Percentiles rank a stretch among this genome's conserved stretches.
Evolutionary conservation across 768 basidiomycete genomes (phyloP).

Genomic region (Xerocomellus chrysenteron): DNA sequence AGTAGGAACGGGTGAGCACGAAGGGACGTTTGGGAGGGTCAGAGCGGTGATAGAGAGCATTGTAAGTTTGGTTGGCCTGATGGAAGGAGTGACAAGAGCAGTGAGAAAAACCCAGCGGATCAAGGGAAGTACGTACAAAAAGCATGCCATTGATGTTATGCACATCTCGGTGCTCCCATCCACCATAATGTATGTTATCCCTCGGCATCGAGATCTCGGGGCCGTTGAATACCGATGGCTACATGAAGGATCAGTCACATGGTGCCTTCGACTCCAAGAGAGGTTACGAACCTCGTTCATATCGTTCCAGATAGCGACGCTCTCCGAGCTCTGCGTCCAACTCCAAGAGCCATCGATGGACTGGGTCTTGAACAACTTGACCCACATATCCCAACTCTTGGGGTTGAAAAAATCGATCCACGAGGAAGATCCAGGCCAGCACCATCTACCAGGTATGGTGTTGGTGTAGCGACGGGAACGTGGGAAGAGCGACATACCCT

Average conservation of each 20-base stretch:
- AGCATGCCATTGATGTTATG: conserved; percentile 99
- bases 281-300: conserved; percentile 90
- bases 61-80: conserved; percentile 81
- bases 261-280: not conserved
- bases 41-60: conserved; percentile 76
- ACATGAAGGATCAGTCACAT: conserved; percentile 9
- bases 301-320: conserved; percentile 96
- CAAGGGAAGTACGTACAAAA: conserved; percentile 48
- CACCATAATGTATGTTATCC: conserved; percentile 81
- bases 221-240: conserved; percentile 98
- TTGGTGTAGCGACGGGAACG: not conserved
- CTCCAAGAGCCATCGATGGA: conserved; percentile 57
- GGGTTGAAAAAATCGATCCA: conserved; percentile 99
- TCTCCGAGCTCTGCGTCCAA: conserved; percentile 78
- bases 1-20: conserved; percentile 94
- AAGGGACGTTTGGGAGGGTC: conserved; percentile 83
- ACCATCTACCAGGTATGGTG: conserved; percentile 54
- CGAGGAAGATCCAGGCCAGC: conserved; percentile 94
- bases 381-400: conserved; percentile 88
- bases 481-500: conserved; percentile 41
- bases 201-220: conserved; percentile 88
- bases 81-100: not conserved
- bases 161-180: conserved; percentile 97
- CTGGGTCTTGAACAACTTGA: conserved; percentile 68
- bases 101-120: not conserved